A percentile compares a stretch with the other conserved stretches of the same genome.
These are phyloP conservation scores for Lentinus polychrous DNA, from an alignment of 1,284 basidiomycete genomes.

Conservation along the genomic window DNA sequence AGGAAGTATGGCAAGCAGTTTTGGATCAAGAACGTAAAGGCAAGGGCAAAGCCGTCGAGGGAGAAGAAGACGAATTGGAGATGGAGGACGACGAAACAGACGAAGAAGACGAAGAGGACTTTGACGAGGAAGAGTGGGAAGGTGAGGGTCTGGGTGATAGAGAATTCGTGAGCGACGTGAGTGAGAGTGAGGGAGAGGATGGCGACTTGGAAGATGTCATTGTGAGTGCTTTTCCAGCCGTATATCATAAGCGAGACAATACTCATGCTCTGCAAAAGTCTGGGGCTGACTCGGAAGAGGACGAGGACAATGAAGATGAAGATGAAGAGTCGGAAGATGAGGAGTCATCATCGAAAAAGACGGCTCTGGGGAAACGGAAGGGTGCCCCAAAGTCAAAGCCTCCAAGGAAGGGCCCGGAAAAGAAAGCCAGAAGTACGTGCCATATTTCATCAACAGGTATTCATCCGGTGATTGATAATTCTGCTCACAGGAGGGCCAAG, in stretches of 20 bases:
- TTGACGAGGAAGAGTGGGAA: constrained; percentile 41
- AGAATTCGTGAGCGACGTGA: constrained; percentile 85
- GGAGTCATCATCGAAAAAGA: constrained; percentile 25
- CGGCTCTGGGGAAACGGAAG: constrained; percentile 66
- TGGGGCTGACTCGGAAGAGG: constrained; percentile 26
- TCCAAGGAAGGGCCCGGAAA: constrained; percentile 45
- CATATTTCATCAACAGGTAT: constrained; percentile 5
- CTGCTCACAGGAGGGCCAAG: constrained; percentile 56
- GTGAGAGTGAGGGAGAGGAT: constrained; percentile 57
- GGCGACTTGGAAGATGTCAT: constrained; percentile 67
- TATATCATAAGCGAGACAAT: constrained; percentile 12
- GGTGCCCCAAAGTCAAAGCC: constrained; percentile 31
- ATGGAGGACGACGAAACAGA: constrained; percentile 45
- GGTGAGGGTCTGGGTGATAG: constrained; percentile 60
- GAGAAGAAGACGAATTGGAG: constrained; percentile 39
- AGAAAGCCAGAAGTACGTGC: constrained; percentile 50
- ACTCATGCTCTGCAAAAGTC: constrained; percentile 11
- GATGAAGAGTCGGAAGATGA: constrained; percentile 25
- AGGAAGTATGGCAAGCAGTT: constrained; percentile 91
- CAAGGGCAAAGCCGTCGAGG: constrained; percentile 36
- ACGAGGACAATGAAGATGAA: constrained; percentile 19
- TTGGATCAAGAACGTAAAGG: constrained; percentile 66
- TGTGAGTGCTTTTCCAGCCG: constrained; percentile 31
- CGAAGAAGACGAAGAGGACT: constrained; percentile 43
- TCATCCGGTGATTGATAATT: constrained; percentile 14